Evolutionary conservation across 2,329 filamentous ascomycete genomes (phyloP).

Genomic region (Metarhizium rileyi): DNA sequence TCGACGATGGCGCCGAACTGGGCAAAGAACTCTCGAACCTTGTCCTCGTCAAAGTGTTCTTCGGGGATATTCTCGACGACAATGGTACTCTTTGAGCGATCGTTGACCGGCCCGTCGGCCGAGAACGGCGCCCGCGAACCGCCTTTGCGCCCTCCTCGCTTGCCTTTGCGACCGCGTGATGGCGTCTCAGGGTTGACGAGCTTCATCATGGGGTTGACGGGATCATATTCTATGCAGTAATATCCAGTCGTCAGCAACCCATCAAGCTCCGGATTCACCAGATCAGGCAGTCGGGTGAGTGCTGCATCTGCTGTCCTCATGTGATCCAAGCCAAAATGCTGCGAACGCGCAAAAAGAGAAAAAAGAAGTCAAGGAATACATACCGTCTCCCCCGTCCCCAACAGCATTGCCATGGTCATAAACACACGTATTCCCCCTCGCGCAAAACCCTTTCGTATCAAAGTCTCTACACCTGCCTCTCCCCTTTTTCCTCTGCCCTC

Average conservation of each 20-base stretch:
- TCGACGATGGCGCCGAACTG: constrained; percentile 59
- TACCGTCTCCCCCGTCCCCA: constrained; percentile 16
- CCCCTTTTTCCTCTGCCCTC: constrained; percentile 24
- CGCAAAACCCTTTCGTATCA: constrained; percentile 63
- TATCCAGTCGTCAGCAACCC: constrained; percentile 5
- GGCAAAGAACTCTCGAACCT: constrained; percentile 58
- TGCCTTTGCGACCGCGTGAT: constrained; percentile 21
- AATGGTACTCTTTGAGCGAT: constrained; percentile 55
- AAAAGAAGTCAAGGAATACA: too few relatives aligned
- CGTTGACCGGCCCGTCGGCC: constrained; percentile 49
- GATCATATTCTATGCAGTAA: constrained; percentile 22
- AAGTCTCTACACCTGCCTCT: constrained; percentile 57
- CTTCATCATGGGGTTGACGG: constrained; percentile 18
- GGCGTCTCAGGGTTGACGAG: constrained; percentile 4
- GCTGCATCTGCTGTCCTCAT: too few relatives aligned
- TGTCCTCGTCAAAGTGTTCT: constrained; percentile 55
- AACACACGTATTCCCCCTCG: constrained; percentile 54
- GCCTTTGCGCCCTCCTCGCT: constrained; percentile 25
- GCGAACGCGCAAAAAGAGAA: too few relatives aligned
- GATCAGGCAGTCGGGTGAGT: too few relatives aligned
- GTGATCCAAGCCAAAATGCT: too few relatives aligned
- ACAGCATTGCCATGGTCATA: constrained; percentile 50
- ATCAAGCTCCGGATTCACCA: not conserved
- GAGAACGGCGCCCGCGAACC: constrained; percentile 50
- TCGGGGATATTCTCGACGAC: constrained; percentile 72